Base-by-base conservation (phyloP, 148 eudicot genomes). In the Diospyros kaki region DNA sequence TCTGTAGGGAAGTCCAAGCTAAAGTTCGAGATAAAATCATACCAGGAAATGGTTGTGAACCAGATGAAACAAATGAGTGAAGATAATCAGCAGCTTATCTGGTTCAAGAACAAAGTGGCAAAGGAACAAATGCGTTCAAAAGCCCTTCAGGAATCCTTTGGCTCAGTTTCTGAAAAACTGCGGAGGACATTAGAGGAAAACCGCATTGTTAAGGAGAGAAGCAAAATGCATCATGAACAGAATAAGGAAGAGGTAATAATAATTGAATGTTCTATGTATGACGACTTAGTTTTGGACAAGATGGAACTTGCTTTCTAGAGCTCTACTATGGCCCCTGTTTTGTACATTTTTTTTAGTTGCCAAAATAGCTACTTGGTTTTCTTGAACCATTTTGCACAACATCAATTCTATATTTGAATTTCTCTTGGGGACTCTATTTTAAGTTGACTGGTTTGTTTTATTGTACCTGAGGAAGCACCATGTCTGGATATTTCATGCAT, bases 41-140 rank as follows among this genome's bases (percentile, higher is more conserved):
- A 91, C 69, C 77, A 79, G 9, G 97, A 88, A 78, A 86, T 77
- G 86, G 94, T 93, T 8, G 87, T 91, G 1, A 72, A 50, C 38
- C 89, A 78, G 17, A 61, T 90, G 81, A 85, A 81, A 70, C 94
- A 86, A 64, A 91, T 94, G 97, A 83, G 80, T 61, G 95, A 91
- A 81, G 97, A 94, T 40, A 91, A 90, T 68, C 95, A 91, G 55
- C 89, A 84, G 50, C 81, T 94, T 11, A 42, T 72, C 5, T 86
- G 83, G 86, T 84, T 77, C 63, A 94, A 87, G 82, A 73, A 84
- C 62, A 88, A 72, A 79, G 86, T 75, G 38, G 89, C 78, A 4
- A 85, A 87, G 56, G 91, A 85, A 66, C 84, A 85, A 69, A 80
- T 54, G 28, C 83, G 72, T 59, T 71, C 79, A 9, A 84, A 90